Base-by-base conservation (phyloP, 257 asterid species). In the Jacaranda copaia region DNA sequence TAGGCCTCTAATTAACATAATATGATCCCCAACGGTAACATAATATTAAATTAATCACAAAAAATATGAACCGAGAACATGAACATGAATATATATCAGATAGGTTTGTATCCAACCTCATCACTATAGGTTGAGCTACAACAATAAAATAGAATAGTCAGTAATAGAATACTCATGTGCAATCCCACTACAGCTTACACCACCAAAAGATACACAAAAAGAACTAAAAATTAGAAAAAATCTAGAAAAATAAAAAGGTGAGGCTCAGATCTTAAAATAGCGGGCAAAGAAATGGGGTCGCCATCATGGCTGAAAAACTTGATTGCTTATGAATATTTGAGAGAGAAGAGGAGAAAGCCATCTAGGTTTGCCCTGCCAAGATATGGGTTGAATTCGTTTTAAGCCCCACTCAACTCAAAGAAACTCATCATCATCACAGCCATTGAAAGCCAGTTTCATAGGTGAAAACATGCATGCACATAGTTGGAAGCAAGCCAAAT, bases 221-320 rank as follows among this genome's bases (percentile, higher is more conserved):
- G 0, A 4, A 12, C 0, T 8, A 12, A 13, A 55, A 55, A 55
- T 55, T 10, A 6, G 5, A 52, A 48, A 52, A 52, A 15, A 18
- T 3, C 58, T 52, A 14, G 18, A 52, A 52, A 52, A 55, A n/a
- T 15, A 5, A 55, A 32, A 5, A 13, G n/a, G 45, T n/a, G 69
- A 63, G 81, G 82, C n/a, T 72, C 81, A 73, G 81, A 46, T 74
- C 32, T 73, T 59, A 13, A 62, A 68, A 53, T 19, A 73, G 15
- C 69, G 43, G 67, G 59, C 77, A 19, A 7, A 12, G 57, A 61
- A 46, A 51, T 5, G 45, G 8, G 14, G 56, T n/a, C 78, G 36
- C 77, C 80, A 81, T 83, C 87, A 82, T 86, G 82, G 86, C 85
- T 86, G 88, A 86, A 79, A 76, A 86, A 73, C 78, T 76, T 66